Percentiles rank a stretch among this genome's conserved stretches.
phyloP scores from a whole-genome alignment of 805 yeast species.

The Debaryomyces maramus region DNA sequence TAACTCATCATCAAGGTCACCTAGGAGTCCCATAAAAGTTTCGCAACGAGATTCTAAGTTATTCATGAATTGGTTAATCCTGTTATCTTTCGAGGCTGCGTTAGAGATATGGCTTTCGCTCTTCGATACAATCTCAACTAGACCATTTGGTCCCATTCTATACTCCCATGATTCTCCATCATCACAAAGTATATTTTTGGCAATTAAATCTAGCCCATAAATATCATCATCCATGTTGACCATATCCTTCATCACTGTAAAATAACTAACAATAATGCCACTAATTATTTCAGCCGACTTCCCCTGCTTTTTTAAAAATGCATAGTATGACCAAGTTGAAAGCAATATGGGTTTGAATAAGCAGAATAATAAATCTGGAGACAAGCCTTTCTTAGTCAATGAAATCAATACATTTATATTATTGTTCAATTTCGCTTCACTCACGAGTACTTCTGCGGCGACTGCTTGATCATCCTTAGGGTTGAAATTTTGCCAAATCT shows the following conservation, averaged over 20 bases:
- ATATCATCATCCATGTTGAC: conserved; percentile 14
- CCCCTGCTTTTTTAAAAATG: conserved; percentile 29
- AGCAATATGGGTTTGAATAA: conserved; percentile 32
- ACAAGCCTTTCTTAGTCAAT: conserved; percentile 44
- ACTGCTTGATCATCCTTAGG: conserved; percentile 27
- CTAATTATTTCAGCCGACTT: conserved; percentile 36
- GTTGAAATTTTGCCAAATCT: conserved; percentile 46
- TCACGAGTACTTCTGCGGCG: conserved; percentile 27
- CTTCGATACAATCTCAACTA: conserved; percentile 27
- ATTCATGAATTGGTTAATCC: conserved; percentile 28
- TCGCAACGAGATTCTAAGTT: conserved; percentile 27
- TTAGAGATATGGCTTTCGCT: conserved; percentile 1
- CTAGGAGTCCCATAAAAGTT: conserved; percentile 43
- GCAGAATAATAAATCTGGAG: conserved; percentile 22
- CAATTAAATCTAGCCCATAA: conserved; percentile 29
- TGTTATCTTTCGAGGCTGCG: conserved; percentile 17
- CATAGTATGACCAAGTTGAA: conserved; percentile 47
- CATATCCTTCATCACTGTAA: conserved; percentile 23
- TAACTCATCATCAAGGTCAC: conserved; percentile 48
- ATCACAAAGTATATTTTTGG: conserved; percentile 32
- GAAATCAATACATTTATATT: conserved; percentile 66
- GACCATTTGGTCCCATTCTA: conserved; percentile 40
- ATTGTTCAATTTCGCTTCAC: conserved; percentile 57
- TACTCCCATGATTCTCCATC: conserved; percentile 40
- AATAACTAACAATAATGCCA: conserved; percentile 39